phyloP scores from a whole-genome alignment of 169 alveolate species.

The Cryptosporidium tyzzeri region DNA sequence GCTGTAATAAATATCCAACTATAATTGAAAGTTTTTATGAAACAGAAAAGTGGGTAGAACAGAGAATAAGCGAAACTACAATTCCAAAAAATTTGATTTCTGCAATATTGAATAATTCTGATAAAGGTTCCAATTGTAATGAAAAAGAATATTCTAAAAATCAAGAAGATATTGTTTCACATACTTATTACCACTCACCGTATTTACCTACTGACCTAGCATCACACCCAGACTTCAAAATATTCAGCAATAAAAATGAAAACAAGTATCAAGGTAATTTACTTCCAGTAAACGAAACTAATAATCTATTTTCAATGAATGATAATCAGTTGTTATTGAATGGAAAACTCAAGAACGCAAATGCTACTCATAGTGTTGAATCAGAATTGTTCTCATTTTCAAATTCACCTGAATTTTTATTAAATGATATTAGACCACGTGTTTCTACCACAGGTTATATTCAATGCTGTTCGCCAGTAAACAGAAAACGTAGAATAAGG shows the following conservation, averaged over 20 bases:
- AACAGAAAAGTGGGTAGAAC: conserved; percentile 59
- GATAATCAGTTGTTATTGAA: background rate
- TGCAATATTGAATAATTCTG: background rate
- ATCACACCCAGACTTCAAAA: conserved; percentile 65
- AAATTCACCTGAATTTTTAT: background rate
- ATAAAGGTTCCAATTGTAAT: background rate
- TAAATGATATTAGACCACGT: conserved; percentile 20
- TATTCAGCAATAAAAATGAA: conserved; percentile 4
- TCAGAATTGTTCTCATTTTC: conserved; percentile 19
- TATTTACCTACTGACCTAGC: conserved; percentile 72
- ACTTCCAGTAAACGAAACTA: background rate
- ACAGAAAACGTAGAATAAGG: conserved; percentile 52
- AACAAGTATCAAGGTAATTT: conserved; percentile 2
- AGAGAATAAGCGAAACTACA: conserved; percentile 48
- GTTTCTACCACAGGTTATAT: conserved; percentile 21
- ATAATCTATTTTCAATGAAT: conserved; percentile 3
- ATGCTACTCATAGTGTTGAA: background rate
- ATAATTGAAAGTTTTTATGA: conserved; percentile 29
- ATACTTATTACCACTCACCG: conserved; percentile 40
- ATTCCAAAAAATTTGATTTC: conserved; percentile 26
- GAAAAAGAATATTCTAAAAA: background rate
- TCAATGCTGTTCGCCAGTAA: conserved; percentile 55
- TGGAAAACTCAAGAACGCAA: background rate
- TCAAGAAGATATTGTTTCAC: background rate
- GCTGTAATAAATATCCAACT: conserved; percentile 6